These are phyloP conservation scores for Tylopilus sp. DNA, from an alignment of 768 basidiomycete species.

Conservation along the genomic window DNA sequence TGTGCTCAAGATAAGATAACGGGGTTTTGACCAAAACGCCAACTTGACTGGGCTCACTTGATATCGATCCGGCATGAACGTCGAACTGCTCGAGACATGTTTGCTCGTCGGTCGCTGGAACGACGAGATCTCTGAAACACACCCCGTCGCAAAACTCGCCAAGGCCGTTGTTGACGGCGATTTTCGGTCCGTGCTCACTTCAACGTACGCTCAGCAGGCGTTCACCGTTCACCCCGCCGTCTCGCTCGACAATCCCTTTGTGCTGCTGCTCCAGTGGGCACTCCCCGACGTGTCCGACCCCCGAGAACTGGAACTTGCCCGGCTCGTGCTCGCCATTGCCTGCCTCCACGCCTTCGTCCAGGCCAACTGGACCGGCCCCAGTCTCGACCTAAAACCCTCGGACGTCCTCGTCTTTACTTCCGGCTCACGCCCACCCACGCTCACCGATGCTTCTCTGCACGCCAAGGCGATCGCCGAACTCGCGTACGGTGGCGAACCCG, in stretches of 20 bases:
- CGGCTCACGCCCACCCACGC: conserved; percentile 4
- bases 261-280: conserved; percentile 32
- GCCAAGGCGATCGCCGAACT: conserved; percentile 69
- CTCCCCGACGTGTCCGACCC: conserved; percentile 29
- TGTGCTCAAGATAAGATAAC: conserved; percentile 1
- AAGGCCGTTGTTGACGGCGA: conserved; percentile 57
- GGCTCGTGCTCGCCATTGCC: conserved; percentile 68
- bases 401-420: conserved; percentile 38
- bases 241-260: conserved; percentile 39
- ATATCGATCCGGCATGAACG: conserved; percentile 15
- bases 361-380: conserved; percentile 94
- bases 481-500: conserved; percentile 87
- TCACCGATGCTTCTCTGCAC: conserved; percentile 54
- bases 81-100: conserved; percentile 46
- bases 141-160: conserved; percentile 37
- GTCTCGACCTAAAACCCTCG: conserved; percentile 55
- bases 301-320: conserved; percentile 49
- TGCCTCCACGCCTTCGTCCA: conserved; percentile 90
- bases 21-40: too few species aligned
- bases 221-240: conserved; percentile 21
- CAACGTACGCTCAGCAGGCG: conserved; percentile 32
- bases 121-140: conserved; percentile 15
- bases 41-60: background rate
- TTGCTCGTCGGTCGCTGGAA: conserved; percentile 54
- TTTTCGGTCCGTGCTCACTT: conserved; percentile 52